Base-by-base conservation (phyloP, 768 basidiomycete genomes). In the Termitomyces titanicus region DNA sequence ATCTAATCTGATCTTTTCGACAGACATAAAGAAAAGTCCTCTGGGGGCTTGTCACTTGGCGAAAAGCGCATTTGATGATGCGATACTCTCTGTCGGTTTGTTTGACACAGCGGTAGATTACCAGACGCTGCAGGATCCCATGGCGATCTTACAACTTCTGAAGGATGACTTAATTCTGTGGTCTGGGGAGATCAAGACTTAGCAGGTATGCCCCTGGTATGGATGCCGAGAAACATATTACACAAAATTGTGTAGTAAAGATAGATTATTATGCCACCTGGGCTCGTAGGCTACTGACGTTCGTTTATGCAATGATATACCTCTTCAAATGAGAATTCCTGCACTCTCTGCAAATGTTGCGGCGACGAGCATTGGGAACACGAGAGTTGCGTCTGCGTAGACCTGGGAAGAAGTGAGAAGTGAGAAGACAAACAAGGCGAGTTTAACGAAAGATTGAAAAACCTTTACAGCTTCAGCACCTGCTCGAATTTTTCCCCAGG, bases 401-500 rank as follows among this genome's bases (percentile, higher is more conserved):
- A 96, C 90, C 81, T 83, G 33, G 22, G 52, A 31, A 35, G 25
- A 37, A 40, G 6, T 60, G 47, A 35, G 25, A 37, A 40, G 6
- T 60, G 47, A 15, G 64, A 49, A 63, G 56, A 8, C 13, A 22
- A 34, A 29, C 37, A 12, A 20, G 22, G 20, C 2, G 31, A 31
- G n/a, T 46, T n/a, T 44, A 38, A 45, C 24, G 25, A 38, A 55
- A 44, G 22, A 13, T 10, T 40, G 10, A 35, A 3, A 17, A 60
- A 89, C 93, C 79, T 96, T 93, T 6, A 94, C 85, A 8, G 90
- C 78, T 68, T 92, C 87, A 5, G 92, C 79, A 9, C 86, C 86
- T 12, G 89, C 87, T 34, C 93, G 83, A 59, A 98, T 98, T 76
- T 99, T 99, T 1, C 97, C 97, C 97, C 97, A 99, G 3, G 92